phyloP scores from a whole-genome alignment of 139 green algal species.

The Spirogloea muscicola region DNA sequence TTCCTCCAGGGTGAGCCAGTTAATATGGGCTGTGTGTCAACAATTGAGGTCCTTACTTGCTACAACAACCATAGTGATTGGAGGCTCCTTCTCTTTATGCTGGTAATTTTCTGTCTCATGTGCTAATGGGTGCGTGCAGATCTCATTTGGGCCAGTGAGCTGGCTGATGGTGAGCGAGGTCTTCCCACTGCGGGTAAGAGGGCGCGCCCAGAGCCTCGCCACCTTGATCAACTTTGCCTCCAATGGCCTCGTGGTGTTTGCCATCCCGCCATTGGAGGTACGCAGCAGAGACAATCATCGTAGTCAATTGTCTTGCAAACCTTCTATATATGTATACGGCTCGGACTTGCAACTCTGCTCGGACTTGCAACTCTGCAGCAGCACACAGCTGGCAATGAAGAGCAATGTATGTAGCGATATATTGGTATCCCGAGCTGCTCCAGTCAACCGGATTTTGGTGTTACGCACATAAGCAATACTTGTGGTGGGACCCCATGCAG shows the following conservation, averaged over 20 bases:
- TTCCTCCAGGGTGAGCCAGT: too few species aligned
- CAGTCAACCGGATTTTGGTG: background rate
- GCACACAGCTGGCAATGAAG: too few species aligned
- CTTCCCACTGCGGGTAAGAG: slow-evolving; percentile 72
- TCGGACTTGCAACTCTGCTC: too few species aligned
- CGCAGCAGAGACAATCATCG: too few species aligned
- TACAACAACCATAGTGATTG: too few species aligned
- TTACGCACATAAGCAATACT: background rate
- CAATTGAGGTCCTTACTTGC: too few species aligned
- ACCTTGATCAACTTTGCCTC: slow-evolving; percentile 85
- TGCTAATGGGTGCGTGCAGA: slow-evolving; percentile 58
- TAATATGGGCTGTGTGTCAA: too few species aligned
- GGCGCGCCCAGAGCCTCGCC: slow-evolving; percentile 74
- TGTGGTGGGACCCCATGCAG: slow-evolving; percentile 51
- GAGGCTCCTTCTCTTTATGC: background rate
- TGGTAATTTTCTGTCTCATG: background rate
- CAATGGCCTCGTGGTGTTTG: slow-evolving; percentile 73
- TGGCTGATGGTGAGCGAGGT: slow-evolving; percentile 87
- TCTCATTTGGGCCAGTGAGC: slow-evolving; percentile 82
- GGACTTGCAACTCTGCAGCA: too few species aligned
- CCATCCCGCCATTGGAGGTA: slow-evolving; percentile 46
- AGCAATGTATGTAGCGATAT: too few species aligned
- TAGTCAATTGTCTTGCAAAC: too few species aligned
- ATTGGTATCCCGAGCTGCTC: too few species aligned
- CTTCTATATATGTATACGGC: too few species aligned